Conservation (phyloP, 1,284 basidiomycete species). For the Heliocybe sulcata region DNA sequence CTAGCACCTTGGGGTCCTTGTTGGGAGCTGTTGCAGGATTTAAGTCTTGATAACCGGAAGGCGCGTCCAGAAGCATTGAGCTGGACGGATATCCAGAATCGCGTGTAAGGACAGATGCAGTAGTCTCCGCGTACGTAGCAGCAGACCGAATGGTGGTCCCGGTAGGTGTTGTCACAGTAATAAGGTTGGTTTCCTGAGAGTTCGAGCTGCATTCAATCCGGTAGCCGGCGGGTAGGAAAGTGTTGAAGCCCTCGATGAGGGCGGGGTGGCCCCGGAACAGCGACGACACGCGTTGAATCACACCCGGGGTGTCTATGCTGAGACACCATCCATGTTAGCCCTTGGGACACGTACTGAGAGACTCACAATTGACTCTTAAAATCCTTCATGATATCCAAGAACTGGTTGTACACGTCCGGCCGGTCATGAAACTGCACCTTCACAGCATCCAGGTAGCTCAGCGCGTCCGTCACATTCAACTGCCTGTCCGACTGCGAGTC, state of each 20-base stretch:
- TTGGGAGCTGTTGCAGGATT: too few species aligned
- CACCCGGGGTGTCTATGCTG: conserved; percentile 96
- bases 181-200: conserved; percentile 49
- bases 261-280: conserved; percentile 88
- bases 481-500: conserved; percentile 23
- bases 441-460: conserved; percentile 91
- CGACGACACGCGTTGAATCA: conserved; percentile 91
- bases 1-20: conserved; percentile 12
- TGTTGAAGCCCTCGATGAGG: conserved; percentile 98
- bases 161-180: conserved; percentile 86
- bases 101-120: conserved; percentile 2
- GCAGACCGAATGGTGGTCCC: conserved; percentile 39
- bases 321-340: conserved; percentile 1
- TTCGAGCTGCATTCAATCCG: conserved; percentile 78
- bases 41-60: not conserved
- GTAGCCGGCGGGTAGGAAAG: conserved; percentile 92
- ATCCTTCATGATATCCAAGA: conserved; percentile 98
- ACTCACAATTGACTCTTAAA: conserved; percentile 87
- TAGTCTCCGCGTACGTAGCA: not conserved
- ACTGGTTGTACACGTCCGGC: conserved; percentile 91
- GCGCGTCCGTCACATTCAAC: conserved; percentile 83
- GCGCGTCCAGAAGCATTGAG: not conserved
- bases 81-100: not conserved
- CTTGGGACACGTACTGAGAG: not conserved
- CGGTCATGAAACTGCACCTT: conserved; percentile 83